phyloP scores from a whole-genome alignment of 257 asterid genomes.

The Petrea volubilis region DNA sequence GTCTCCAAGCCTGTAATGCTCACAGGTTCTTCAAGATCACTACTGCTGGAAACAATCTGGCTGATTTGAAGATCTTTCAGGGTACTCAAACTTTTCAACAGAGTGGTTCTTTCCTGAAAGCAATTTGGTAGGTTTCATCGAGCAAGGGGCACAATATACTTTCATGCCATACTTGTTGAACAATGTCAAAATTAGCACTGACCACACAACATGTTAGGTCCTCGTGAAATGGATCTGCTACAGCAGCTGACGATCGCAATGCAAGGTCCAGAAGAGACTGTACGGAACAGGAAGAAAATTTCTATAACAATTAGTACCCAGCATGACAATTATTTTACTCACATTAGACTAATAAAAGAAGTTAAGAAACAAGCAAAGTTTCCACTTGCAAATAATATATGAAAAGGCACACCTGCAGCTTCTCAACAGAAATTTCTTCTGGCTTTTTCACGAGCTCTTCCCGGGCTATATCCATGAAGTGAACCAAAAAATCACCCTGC shows the following conservation, averaged over 20 bases:
- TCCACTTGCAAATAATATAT: conserved; percentile 11
- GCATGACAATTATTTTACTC: neutral
- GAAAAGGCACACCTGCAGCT: conserved; percentile 74
- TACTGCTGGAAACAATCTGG: conserved; percentile 54
- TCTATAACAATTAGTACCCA: conserved; percentile 4
- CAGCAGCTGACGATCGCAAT: conserved; percentile 92
- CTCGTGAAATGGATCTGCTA: conserved; percentile 94
- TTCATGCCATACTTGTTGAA: conserved; percentile 9
- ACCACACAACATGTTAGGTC: conserved; percentile 96
- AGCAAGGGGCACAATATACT: conserved; percentile 28
- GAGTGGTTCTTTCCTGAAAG: conserved; percentile 78
- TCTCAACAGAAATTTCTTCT: conserved; percentile 88
- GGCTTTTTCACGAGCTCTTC: conserved; percentile 93
- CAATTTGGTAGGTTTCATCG: conserved; percentile 15
- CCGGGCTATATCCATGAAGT: conserved; percentile 95
- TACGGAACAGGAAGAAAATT: conserved; percentile 24
- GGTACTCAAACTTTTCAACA: conserved; percentile 82
- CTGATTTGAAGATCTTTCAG: conserved; percentile 78
- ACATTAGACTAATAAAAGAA: neutral
- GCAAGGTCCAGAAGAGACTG: conserved; percentile 99
- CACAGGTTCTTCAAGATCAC: conserved; percentile 78
- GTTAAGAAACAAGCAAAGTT: neutral
- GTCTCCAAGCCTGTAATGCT: conserved; percentile 96
- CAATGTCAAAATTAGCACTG: conserved; percentile 35
- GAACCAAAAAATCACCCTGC: conserved; percentile 98